Evolutionary conservation across 345 rosid genomes (phyloP).

Genomic region (Hibiscus tridactylites): DNA sequence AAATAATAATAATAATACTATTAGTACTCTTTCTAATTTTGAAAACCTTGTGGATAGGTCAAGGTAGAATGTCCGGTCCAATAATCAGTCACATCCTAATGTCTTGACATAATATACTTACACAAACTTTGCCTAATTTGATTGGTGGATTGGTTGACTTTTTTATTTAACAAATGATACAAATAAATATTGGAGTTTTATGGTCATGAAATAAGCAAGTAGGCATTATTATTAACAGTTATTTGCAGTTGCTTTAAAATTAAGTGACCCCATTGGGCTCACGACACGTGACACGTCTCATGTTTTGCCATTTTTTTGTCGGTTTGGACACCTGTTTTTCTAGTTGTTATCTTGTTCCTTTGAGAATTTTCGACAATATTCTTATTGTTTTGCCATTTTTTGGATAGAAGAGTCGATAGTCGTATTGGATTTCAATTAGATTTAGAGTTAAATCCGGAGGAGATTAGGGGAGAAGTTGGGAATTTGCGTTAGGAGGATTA

Average conservation of each 20-base stretch:
- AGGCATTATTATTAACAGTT: neutral
- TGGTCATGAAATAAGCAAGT: neutral
- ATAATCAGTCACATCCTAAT: no score
- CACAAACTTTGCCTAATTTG: neutral
- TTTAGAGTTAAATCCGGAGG: no score
- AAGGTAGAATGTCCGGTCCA: no score
- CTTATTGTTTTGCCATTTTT: neutral
- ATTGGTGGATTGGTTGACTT: neutral
- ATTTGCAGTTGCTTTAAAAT: neutral
- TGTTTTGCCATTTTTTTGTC: neutral
- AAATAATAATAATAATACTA: no score
- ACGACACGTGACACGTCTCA: neutral
- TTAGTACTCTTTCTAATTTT: no score
- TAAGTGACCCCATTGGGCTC: neutral
- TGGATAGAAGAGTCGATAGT: neutral
- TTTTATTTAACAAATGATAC: neutral
- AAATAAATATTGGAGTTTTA: neutral
- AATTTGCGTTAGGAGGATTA: no score
- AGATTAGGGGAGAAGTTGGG: no score
- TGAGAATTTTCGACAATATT: neutral
- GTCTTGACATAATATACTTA: neutral
- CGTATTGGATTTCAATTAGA: neutral
- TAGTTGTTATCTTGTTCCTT: neutral
- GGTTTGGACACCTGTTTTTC: neutral
- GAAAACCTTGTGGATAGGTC: no score